Evolutionary conservation across 2,329 filamentous ascomycete genomes (phyloP).

Genomic region (Waltergamsia citrina): DNA sequence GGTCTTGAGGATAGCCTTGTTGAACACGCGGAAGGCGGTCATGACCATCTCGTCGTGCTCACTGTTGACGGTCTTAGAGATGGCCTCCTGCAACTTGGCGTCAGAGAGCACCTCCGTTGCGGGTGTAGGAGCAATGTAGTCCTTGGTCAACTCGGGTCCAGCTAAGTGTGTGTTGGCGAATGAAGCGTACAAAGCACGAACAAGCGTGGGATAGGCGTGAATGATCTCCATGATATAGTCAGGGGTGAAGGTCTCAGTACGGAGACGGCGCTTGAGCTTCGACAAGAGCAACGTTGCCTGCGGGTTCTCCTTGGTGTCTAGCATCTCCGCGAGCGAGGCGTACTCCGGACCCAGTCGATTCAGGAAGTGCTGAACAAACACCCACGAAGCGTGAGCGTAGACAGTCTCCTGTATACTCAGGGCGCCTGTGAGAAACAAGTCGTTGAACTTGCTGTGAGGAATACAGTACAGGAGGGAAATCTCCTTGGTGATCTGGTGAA

Average conservation of each 20-base stretch:
- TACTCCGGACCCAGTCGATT: conserved; percentile 93
- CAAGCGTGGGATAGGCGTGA: conserved; percentile 75
- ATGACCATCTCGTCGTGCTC: conserved; percentile 98
- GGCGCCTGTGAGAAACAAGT: conserved; percentile 74
- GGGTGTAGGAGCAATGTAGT: conserved; percentile 43
- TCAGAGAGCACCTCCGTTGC: conserved; percentile 65
- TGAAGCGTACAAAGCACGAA: conserved; percentile 79
- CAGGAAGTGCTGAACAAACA: conserved; percentile 95
- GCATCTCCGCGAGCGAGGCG: conserved; percentile 69
- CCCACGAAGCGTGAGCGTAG: conserved; percentile 95
- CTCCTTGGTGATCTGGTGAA: conserved; percentile 98
- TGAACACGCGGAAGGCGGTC: conserved; percentile 94
- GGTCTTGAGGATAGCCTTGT: conserved; percentile 86
- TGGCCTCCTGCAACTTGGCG: conserved; percentile 59
- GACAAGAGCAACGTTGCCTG: conserved; percentile 74
- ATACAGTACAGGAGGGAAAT: conserved; percentile 95
- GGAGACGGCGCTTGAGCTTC: conserved; percentile 90
- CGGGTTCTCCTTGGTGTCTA: conserved; percentile 72
- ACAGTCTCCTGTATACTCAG: conserved; percentile 94
- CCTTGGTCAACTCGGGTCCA: conserved; percentile 34
- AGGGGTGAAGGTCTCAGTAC: conserved; percentile 94
- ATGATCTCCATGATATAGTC: conserved; percentile 99
- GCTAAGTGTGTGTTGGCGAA: conserved; percentile 80
- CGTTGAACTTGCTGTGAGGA: conserved; percentile 92
- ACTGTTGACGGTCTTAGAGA: conserved; percentile 72